Conservation (phyloP, 345 rosid genomes). For the Leavenworthia alabamica region DNA sequence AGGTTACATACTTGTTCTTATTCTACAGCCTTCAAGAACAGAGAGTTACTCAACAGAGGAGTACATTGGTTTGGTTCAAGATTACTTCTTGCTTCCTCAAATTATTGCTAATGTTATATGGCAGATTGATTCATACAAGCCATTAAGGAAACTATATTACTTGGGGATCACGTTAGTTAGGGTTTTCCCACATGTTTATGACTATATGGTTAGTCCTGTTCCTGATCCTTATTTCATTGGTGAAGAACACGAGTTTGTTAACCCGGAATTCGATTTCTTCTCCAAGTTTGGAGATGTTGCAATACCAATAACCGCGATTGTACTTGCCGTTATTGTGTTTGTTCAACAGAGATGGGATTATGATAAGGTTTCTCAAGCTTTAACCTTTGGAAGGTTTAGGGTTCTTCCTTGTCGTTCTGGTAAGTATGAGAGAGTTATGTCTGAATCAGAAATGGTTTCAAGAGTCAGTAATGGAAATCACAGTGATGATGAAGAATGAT, state of each 20-base stretch:
- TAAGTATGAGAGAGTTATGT: slow-evolving; percentile 60
- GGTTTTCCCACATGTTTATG: slow-evolving; percentile 74
- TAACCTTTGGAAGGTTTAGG: slow-evolving; percentile 41
- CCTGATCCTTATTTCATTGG: slow-evolving; percentile 57
- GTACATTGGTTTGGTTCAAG: slow-evolving; percentile 80
- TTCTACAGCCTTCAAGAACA: slow-evolving; percentile 40
- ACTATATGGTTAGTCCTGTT: slow-evolving; percentile 47
- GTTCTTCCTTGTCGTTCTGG: slow-evolving; percentile 55
- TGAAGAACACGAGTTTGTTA: slow-evolving; percentile 61
- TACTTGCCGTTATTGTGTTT: slow-evolving; percentile 50
- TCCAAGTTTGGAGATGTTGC: slow-evolving; percentile 68
- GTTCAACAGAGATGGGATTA: slow-evolving; percentile 78
- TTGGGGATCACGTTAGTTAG: slow-evolving; percentile 61
- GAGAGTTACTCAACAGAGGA: slow-evolving; percentile 57
- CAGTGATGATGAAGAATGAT: slow-evolving; percentile 45
- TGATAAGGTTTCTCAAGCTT: slow-evolving; percentile 54
- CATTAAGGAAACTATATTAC: slow-evolving; percentile 58
- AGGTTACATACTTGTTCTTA: slow-evolving; percentile 49
- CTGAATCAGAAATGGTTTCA: slow-evolving; percentile 69
- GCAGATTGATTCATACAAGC: slow-evolving; percentile 55
- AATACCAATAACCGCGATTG: slow-evolving; percentile 54
- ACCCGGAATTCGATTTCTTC: slow-evolving; percentile 64
- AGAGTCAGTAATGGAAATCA: slow-evolving; percentile 32
- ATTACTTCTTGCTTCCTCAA: slow-evolving; percentile 86
- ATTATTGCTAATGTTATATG: slow-evolving; percentile 64